Base-by-base conservation (phyloP, 139 green algal genomes). In the Astrephomene gubernaculifera region DNA sequence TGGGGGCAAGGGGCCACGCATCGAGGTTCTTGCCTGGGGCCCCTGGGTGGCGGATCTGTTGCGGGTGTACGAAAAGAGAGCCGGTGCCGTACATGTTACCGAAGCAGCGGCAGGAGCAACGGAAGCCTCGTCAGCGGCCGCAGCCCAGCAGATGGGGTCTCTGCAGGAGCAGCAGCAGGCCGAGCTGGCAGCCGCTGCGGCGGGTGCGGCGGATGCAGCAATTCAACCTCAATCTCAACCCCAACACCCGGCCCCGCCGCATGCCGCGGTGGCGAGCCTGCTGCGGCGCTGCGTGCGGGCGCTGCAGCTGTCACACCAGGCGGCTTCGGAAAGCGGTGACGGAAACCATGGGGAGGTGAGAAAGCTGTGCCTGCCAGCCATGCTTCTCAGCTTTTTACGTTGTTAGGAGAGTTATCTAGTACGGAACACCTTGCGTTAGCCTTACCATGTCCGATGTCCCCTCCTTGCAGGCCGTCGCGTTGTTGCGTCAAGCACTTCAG, bases 21-120 rank as follows among this genome's bases (percentile, higher is more conserved):
- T 84, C 19, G 78, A 84, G 78, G 1, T 84, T 31, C 43, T 84
- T 21, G 78, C 43, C 4, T 84, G 78, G 78, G 78, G 78, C 4
- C 78, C 78, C 21, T 84, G 78, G 78, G 35, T 74, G 5, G 39
- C 22, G 39, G 60, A 43, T 0, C 53, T 81, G 53, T 6, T 81
- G 31, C 53, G 53, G 52, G 45, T 35, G 71, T 10, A 8, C 7
- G 38, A 19, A 53, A 19, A 53, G n/a, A n/a, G n/a, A n/a, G n/a
- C n/a, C n/a, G n/a, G n/a, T n/a, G n/a, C n/a, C n/a, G n/a, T n/a
- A n/a, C n/a, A n/a, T 67, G 57, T 4, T 22, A 24, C n/a, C 29
- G n/a, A 69, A 3, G n/a, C 29, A 69, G 61, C 61, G n/a, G 61
- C 61, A 17, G 61, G 61, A 39, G 61, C 12, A 57, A 57, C 49